A percentile compares a stretch with the other conserved stretches of the same genome.
phyloP scores from a whole-genome alignment of 192 early-diverging fungal genomes.

The Umbelopsis ramanniana region DNA sequence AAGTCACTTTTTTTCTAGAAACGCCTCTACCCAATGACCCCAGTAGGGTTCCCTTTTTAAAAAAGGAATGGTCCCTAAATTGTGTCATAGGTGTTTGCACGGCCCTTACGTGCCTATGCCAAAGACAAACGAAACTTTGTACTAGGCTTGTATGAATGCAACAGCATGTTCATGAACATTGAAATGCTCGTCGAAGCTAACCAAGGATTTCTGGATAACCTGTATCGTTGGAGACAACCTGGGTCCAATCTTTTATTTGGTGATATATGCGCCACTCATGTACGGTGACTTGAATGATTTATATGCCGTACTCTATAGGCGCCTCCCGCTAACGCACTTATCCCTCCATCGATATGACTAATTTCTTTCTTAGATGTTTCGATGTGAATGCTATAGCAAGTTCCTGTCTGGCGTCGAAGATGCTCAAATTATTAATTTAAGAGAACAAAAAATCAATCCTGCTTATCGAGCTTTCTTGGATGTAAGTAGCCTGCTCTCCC shows the following conservation, averaged over 20 bases:
- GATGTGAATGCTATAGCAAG: constrained; percentile 62
- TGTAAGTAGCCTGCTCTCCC: constrained; percentile 1
- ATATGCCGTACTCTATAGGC: neutral
- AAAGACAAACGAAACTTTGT: constrained; percentile 14
- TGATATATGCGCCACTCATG: constrained; percentile 39
- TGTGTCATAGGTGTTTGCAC: constrained; percentile 17
- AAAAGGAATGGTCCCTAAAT: neutral
- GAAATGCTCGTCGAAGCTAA: constrained; percentile 60
- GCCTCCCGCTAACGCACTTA: neutral
- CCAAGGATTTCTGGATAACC: constrained; percentile 54
- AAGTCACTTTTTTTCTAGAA: neutral
- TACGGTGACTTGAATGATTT: constrained; percentile 22
- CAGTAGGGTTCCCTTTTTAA: constrained; percentile 9
- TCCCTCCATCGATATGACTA: too few relatives aligned
- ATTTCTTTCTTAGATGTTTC: constrained; percentile 47
- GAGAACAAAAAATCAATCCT: constrained; percentile 33
- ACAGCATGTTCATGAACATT: constrained; percentile 65
- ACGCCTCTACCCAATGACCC: neutral
- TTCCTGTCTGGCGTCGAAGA: constrained; percentile 55
- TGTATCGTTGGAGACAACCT: constrained; percentile 41
- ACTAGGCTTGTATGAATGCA: constrained; percentile 54
- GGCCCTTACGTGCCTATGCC: neutral
- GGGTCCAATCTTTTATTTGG: constrained; percentile 49
- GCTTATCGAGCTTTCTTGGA: constrained; percentile 30
- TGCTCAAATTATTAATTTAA: constrained; percentile 28